phyloP scores from a whole-genome alignment of 1,284 basidiomycete genomes.

The Agroathelia rolfsii region DNA sequence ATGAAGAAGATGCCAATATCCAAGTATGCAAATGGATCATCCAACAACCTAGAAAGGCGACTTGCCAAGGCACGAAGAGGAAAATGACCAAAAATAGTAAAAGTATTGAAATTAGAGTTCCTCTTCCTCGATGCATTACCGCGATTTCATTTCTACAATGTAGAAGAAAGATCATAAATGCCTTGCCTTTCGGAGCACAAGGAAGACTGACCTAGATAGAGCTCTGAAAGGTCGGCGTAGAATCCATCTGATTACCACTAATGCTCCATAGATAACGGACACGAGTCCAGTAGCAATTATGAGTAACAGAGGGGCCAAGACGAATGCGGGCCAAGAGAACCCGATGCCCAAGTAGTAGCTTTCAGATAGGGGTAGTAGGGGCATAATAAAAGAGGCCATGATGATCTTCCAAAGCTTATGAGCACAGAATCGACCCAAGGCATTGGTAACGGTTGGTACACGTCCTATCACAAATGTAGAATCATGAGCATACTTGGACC shows the following conservation, averaged over 20 bases:
- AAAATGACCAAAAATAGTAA: slow-evolving; percentile 60
- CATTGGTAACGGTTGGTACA: slow-evolving; percentile 36
- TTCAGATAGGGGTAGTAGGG: slow-evolving; percentile 47
- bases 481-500: slow-evolving; percentile 5
- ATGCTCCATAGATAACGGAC: slow-evolving; percentile 45
- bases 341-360: slow-evolving; percentile 47
- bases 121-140: slow-evolving; percentile 31
- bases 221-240: slow-evolving; percentile 25
- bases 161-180: slow-evolving; percentile 6
- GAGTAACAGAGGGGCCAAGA: slow-evolving; percentile 47
- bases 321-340: no score
- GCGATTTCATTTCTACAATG: slow-evolving; percentile 25
- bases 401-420: slow-evolving; percentile 33
- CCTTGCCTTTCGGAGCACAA: not conserved
- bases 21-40: slow-evolving; percentile 65
- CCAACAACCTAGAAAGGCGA: slow-evolving; percentile 79
- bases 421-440: slow-evolving; percentile 34
- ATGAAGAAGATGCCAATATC: slow-evolving; percentile 18
- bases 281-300: slow-evolving; percentile 51
- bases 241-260: slow-evolving; percentile 33
- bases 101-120: slow-evolving; percentile 47
- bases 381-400: slow-evolving; percentile 31
- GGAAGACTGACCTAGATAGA: slow-evolving; percentile 29
- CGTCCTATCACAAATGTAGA: slow-evolving; percentile 20
- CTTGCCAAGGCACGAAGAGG: slow-evolving; percentile 80